Evolutionary conservation across 208 protist species (phyloP).

Genomic region (Trypanosoma grayi): DNA sequence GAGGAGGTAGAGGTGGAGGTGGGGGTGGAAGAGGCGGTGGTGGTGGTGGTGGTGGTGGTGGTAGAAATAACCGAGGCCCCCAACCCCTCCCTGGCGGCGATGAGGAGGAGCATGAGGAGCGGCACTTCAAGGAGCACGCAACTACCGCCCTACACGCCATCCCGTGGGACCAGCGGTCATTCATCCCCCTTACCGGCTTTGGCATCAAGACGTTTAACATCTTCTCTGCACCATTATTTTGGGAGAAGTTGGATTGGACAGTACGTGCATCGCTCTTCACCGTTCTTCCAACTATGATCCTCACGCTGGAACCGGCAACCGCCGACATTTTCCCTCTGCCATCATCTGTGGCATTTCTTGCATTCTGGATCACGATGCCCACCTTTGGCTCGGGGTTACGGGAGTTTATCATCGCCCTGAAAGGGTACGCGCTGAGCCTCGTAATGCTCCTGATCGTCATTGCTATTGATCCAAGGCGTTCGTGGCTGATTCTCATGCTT

Average conservation of each 20-base stretch:
- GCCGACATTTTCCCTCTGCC: constrained; percentile 63
- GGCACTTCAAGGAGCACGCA: constrained; percentile 47
- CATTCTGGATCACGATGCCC: constrained; percentile 89
- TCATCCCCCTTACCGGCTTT: constrained; percentile 78
- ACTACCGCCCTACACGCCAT: constrained; percentile 85
- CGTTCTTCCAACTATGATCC: constrained; percentile 85
- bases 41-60: constrained; percentile 24
- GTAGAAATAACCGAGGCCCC: constrained; percentile 7
- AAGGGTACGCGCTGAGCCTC: constrained; percentile 77
- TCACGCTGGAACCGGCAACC: constrained; percentile 77
- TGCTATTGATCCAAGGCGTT: constrained; percentile 39
- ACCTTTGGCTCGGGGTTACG: constrained; percentile 84
- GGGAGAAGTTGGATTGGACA: constrained; percentile 90
- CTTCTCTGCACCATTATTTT: constrained; percentile 81
- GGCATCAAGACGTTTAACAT: constrained; percentile 78
- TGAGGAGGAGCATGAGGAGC: constrained; percentile 75
- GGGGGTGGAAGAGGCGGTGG: constrained; percentile 34
- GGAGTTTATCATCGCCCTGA: constrained; percentile 74
- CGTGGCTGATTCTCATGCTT: constrained; percentile 69
- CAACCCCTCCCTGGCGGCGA: constrained; percentile 34
- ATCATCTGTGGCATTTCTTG: constrained; percentile 75
- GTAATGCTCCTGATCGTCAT: constrained; percentile 70
- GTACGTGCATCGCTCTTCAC: constrained; percentile 80
- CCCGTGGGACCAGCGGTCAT: constrained; percentile 82
- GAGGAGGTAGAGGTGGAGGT: constrained; percentile 23